Evolutionary conservation across 2,329 filamentous ascomycete genomes (phyloP).

Genomic region (Hypocreales sp.): DNA sequence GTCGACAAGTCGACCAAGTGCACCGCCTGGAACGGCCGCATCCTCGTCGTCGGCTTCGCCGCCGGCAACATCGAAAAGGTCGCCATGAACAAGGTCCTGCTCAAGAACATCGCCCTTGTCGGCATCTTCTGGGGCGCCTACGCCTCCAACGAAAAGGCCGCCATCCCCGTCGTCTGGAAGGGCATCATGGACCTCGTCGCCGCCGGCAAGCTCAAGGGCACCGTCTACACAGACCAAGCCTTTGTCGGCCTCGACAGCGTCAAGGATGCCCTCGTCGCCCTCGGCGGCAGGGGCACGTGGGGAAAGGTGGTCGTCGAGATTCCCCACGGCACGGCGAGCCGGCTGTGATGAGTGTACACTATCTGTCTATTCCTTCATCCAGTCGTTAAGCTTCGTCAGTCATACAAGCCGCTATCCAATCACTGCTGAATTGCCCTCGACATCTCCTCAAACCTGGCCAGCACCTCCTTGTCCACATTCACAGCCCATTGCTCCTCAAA

Average conservation of each 20-base stretch:
- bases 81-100: constrained; percentile 75
- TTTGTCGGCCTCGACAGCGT: constrained; percentile 74
- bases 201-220: constrained; percentile 65
- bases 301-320: constrained; percentile 90
- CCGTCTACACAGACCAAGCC: constrained; percentile 65
- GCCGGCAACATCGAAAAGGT: constrained; percentile 67
- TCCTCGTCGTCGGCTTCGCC: constrained; percentile 82
- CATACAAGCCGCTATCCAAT: too few relatives aligned
- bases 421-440: constrained; percentile 6
- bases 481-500: constrained; percentile 55
- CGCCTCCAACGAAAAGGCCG: constrained; percentile 53
- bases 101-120: constrained; percentile 87
- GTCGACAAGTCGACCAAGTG: constrained; percentile 83
- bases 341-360: constrained; percentile 27
- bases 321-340: constrained; percentile 47
- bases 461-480: constrained; percentile 62
- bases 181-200: constrained; percentile 67
- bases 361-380: not conserved
- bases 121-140: constrained; percentile 91
- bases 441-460: constrained; percentile 41
- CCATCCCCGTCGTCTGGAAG: constrained; percentile 60
- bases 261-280: constrained; percentile 56
- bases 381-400: too few relatives aligned
- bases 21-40: constrained; percentile 79
- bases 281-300: constrained; percentile 78